phyloP scores from a whole-genome alignment of 257 asterid genomes.

The Solanum okadae region DNA sequence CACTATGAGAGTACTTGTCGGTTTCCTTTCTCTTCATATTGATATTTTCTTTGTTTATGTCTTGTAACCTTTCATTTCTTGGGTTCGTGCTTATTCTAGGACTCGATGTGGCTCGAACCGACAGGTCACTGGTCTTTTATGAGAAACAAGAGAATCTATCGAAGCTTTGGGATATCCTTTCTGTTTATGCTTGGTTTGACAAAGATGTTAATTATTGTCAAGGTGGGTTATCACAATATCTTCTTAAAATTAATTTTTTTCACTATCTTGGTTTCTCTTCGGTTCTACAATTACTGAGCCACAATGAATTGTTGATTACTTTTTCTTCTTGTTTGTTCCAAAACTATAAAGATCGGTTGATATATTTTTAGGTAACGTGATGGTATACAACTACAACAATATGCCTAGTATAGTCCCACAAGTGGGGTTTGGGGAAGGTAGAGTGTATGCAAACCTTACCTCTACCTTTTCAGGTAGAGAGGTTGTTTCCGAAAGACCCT shows the following conservation, averaged over 20 bases:
- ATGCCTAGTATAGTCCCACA: not conserved
- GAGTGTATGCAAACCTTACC: not conserved
- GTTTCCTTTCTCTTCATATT: not conserved
- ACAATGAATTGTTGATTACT: not conserved
- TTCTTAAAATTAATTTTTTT: not conserved
- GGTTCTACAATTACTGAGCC: not conserved
- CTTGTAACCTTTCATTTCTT: not conserved
- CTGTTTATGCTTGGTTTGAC: conserved; percentile 90
- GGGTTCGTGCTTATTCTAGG: conserved; percentile 31
- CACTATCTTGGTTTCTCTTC: not conserved
- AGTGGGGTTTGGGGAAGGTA: not conserved
- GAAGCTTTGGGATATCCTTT: conserved; percentile 86
- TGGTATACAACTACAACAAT: not conserved
- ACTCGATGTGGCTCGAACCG: conserved; percentile 90
- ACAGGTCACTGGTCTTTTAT: conserved; percentile 65
- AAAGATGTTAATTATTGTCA: conserved; percentile 91
- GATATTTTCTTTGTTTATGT: not conserved
- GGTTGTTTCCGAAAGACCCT: not conserved
- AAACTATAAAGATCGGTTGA: not conserved
- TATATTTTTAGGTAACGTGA: not conserved
- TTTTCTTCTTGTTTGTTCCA: not conserved
- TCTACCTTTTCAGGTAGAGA: not conserved
- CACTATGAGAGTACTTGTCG: not conserved
- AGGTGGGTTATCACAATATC: conserved; percentile 33
- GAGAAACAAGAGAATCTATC: conserved; percentile 78